Base-by-base conservation (phyloP, 2,329 filamentous ascomycete genomes). In the Rhytidhysteron rufulum region DNA sequence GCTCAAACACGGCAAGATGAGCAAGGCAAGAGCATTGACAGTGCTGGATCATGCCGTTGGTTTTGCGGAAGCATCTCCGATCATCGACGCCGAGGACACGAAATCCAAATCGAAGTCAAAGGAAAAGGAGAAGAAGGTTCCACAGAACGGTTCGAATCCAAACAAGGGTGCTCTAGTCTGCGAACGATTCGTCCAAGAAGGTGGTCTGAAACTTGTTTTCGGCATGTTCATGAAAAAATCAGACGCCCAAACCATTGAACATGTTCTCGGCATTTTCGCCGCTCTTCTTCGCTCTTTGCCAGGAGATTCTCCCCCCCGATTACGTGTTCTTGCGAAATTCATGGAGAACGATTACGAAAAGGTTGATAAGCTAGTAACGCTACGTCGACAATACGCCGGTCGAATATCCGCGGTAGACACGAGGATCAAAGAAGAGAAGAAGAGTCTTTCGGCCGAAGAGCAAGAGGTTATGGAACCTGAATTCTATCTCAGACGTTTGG, bases 261-360 rank as follows among this genome's bases (percentile, higher is more conserved):
- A 96, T 60, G 70, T 97, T 0, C 72, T 97, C 5, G 84, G 86
- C 7, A 85, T 97, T 8, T 89, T 97, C 48, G 80, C 86, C 1
- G 87, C 86, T 0, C 77, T 98, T 61, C 73, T 98, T 1, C 83
- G 89, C 18, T 75, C 83, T 4, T 67, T 98, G 1, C 89, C 90
- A 0, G 86, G 82, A 13, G 80, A 88, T 22, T 89, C 87, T 2
- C 74, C 87, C 0, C 76, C 83, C 22, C 79, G 93, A 5, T 94
- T 97, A 52, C 80, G 93, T 4, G 79, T 85, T 1, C 75, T 97
- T 4, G 91, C 90, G 34, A 98, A 98, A 59, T 97, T 97, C 55
- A 85, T 95, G 15, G 93, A 98, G 64, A 95, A 88, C 60, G 83
- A 95, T 49, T 95, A 94, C 61, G 88, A 84, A 51, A 97, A 97